Conservation (phyloP, 176 grass and related monocot species). For the Leersia perrieri region DNA sequence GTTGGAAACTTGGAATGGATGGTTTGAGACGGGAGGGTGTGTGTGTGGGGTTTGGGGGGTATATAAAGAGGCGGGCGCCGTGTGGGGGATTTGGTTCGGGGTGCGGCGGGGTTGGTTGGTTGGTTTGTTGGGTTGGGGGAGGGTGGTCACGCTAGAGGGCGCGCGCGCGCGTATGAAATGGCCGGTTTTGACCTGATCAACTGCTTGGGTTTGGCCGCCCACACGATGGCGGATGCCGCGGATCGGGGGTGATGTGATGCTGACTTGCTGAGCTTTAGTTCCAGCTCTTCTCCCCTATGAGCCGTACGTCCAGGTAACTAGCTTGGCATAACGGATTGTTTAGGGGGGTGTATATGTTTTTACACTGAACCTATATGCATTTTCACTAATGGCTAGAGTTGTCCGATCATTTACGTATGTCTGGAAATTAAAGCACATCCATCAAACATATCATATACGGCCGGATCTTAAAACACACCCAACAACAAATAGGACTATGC, state of each 20-base stretch:
- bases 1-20: conserved; percentile 3
- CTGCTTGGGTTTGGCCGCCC: neutral
- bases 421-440: too few relatives aligned
- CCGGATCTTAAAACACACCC: too few relatives aligned
- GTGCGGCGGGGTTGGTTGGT: neutral
- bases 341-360: too few relatives aligned
- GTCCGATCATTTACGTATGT: too few relatives aligned
- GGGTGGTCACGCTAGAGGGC: neutral
- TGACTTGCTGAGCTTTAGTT: too few relatives aligned
- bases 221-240: neutral
- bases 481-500: too few relatives aligned
- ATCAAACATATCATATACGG: too few relatives aligned
- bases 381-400: too few relatives aligned
- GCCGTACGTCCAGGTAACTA: neutral
- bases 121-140: neutral
- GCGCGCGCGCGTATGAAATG: conserved; percentile 6
- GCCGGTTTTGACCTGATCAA: conserved; percentile 21
- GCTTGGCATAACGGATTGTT: neutral
- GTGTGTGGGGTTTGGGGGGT: neutral
- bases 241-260: neutral
- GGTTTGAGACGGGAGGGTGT: conserved; percentile 15
- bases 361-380: too few relatives aligned
- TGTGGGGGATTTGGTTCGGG: neutral
- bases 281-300: neutral
- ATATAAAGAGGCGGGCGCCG: neutral